Conservation (phyloP, 2,329 filamentous ascomycete species). For the Saccharata proteae region DNA sequence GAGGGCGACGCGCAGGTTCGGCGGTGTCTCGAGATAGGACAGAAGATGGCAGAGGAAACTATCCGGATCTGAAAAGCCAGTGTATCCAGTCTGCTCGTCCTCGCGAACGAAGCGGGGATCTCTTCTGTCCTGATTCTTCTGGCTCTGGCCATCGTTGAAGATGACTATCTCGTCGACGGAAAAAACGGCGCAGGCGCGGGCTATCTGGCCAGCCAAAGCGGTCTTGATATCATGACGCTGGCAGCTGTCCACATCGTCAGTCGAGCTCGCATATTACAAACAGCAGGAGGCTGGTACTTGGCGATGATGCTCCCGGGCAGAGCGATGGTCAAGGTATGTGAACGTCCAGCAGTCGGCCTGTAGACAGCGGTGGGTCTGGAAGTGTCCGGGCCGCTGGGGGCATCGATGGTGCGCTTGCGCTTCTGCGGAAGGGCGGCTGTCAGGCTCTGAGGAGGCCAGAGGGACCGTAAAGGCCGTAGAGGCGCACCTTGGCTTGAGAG, state of each 20-base stretch:
- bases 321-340: constrained; percentile 66
- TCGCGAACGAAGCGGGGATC: constrained; percentile 22
- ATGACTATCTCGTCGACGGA: constrained; percentile 74
- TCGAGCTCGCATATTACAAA: background rate
- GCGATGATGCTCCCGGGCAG: constrained; percentile 66
- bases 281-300: constrained; percentile 41
- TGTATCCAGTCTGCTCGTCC: constrained; percentile 25
- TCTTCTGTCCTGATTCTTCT: constrained; percentile 10
- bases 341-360: constrained; percentile 49
- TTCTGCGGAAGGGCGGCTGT: constrained; percentile 11
- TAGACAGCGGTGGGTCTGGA: constrained; percentile 61
- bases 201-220: constrained; percentile 59
- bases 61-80: constrained; percentile 45
- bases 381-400: constrained; percentile 31
- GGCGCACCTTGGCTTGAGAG: constrained; percentile 2
- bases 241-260: constrained; percentile 36
- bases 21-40: constrained; percentile 72
- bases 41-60: constrained; percentile 72
- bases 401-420: constrained; percentile 11
- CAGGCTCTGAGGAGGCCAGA: background rate
- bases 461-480: too few species aligned
- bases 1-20: constrained; percentile 63
- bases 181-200: constrained; percentile 71
- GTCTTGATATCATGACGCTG: constrained; percentile 65
- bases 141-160: constrained; percentile 56